phyloP scores from a whole-genome alignment of 208 protist genomes.

The Tritrichomonas foetus region DNA sequence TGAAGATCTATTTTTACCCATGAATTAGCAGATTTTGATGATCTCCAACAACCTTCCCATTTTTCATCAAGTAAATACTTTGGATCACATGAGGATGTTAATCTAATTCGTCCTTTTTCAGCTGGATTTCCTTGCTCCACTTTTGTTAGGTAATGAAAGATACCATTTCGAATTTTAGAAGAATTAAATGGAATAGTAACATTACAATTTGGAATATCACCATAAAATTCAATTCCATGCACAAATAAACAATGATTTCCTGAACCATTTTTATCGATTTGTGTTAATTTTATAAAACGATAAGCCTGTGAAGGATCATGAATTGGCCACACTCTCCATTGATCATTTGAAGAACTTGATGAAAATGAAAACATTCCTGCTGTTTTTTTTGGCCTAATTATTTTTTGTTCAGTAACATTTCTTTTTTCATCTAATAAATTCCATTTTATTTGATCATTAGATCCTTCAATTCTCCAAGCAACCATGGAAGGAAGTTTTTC shows the following conservation, averaged over 20 bases:
- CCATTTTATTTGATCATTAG: neutral
- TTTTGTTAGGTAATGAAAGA: neutral
- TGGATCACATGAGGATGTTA: neutral
- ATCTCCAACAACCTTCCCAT: neutral
- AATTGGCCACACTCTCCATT: too few species aligned
- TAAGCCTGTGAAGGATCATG: too few species aligned
- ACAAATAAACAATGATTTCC: neutral
- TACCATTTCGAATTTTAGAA: too few species aligned
- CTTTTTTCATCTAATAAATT: neutral
- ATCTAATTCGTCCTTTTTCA: neutral
- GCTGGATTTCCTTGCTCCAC: neutral
- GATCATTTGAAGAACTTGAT: too few species aligned
- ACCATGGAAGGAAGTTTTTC: neutral
- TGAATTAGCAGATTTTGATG: neutral
- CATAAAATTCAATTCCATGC: neutral
- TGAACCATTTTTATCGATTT: neutral
- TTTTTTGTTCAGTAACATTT: neutral
- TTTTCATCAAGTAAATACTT: neutral
- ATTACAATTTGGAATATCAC: neutral
- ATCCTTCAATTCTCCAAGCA: slow-evolving; percentile 16
- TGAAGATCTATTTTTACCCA: neutral
- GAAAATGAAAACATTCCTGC: too few species aligned
- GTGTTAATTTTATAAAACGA: neutral
- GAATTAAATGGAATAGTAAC: too few species aligned
- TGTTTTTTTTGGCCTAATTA: too few species aligned